Conservation (phyloP, 495 filamentous ascomycete genomes). For the Thermothielavioides terrestris region DNA sequence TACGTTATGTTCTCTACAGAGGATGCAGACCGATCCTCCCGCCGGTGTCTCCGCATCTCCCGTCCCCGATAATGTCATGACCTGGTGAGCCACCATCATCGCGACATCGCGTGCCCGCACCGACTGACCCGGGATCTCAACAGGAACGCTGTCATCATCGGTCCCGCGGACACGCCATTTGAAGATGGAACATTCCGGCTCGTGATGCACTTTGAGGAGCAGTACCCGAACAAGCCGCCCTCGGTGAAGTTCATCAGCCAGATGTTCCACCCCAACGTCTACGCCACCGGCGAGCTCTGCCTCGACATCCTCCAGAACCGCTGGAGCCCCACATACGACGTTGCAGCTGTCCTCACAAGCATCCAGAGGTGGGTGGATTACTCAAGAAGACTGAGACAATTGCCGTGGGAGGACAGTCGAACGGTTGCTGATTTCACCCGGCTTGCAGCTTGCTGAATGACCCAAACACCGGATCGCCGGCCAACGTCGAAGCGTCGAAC, state of each 20-base stretch:
- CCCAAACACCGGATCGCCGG: slow-evolving; percentile 93
- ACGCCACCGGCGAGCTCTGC: slow-evolving; percentile 92
- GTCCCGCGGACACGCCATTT: slow-evolving; percentile 93
- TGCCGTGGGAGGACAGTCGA: neutral
- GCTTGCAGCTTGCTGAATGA: slow-evolving; percentile 80
- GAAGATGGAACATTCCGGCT: slow-evolving; percentile 97
- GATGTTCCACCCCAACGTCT: slow-evolving; percentile 99
- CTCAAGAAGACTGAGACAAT: neutral
- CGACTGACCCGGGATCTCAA: neutral
- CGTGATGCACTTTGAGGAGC: slow-evolving; percentile 98
- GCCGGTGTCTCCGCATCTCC: slow-evolving; percentile 96
- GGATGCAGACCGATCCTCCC: slow-evolving; percentile 98
- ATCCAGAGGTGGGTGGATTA: slow-evolving; percentile 71
- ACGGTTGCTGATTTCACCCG: slow-evolving; percentile 3
- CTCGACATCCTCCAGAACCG: slow-evolving; percentile 96
- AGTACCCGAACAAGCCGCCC: slow-evolving; percentile 96
- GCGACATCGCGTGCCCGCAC: neutral
- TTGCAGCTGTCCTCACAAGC: slow-evolving; percentile 91
- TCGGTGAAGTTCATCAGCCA: slow-evolving; percentile 96
- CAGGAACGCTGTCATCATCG: slow-evolving; percentile 99
- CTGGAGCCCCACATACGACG: slow-evolving; percentile 98
- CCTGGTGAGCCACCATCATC: slow-evolving; percentile 56
- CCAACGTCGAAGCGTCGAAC: slow-evolving; percentile 97
- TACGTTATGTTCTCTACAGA: slow-evolving; percentile 46
- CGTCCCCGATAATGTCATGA: slow-evolving; percentile 98